A percentile compares a stretch with the other conserved stretches of the same genome.
Conservation (phyloP, 1,284 basidiomycete species). For the Ceratobasidium sp. region DNA sequence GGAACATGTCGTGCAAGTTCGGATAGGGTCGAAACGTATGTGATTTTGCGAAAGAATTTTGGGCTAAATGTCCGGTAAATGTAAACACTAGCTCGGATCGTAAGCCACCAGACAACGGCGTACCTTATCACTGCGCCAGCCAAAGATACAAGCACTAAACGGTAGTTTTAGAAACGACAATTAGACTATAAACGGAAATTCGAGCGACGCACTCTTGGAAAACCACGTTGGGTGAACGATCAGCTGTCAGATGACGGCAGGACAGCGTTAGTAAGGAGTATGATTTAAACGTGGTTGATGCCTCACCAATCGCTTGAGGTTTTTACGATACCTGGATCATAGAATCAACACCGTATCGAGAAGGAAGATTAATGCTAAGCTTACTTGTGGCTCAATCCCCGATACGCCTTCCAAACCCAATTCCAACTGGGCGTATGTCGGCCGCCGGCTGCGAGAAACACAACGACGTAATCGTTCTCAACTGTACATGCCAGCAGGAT, state of each 20-base stretch:
- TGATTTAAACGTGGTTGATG: constrained; percentile 1
- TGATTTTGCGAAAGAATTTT: constrained; percentile 88
- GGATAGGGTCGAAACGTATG: constrained; percentile 79
- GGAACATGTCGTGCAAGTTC: constrained; percentile 81
- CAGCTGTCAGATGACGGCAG: constrained; percentile 63
- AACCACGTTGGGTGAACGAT: constrained; percentile 90
- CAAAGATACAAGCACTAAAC: constrained; percentile 82
- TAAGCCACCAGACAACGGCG: constrained; percentile 42
- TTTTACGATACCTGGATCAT: constrained; percentile 75
- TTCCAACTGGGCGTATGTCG: constrained; percentile 83
- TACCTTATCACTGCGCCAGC: constrained; percentile 87
- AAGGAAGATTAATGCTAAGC: constrained; percentile 42
- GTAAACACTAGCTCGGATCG: background rate
- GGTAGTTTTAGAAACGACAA: constrained; percentile 10
- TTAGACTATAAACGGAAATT: background rate
- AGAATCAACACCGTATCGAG: constrained; percentile 11
- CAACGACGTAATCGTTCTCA: constrained; percentile 87
- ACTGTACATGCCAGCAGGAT: constrained; percentile 61
- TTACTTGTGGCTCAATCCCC: constrained; percentile 77
- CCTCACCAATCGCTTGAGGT: constrained; percentile 81
- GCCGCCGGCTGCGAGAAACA: constrained; percentile 87
- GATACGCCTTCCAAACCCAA: constrained; percentile 91
- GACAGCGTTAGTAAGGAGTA: constrained; percentile 29
- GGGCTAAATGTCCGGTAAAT: constrained; percentile 64
- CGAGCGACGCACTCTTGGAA: constrained; percentile 74